Conservation (phyloP, 495 filamentous ascomycete genomes). For the Geoglossum glabrum region DNA sequence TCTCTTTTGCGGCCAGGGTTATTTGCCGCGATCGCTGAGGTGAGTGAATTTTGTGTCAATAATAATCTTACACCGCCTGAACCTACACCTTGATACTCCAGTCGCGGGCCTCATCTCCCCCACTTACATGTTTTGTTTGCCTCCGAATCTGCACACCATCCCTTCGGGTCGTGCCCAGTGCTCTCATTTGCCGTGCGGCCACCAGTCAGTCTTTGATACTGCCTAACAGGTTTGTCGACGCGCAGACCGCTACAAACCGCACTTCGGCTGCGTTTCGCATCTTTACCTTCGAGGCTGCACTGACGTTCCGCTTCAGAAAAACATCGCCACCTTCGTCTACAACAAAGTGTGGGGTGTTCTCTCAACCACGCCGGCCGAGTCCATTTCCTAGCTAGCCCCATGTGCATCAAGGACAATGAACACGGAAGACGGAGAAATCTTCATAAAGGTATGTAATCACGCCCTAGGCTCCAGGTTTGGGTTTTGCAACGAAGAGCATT, state of each 20-base stretch:
- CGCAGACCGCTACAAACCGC: neutral
- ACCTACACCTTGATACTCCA: neutral
- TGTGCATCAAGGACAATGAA: slow-evolving; percentile 31
- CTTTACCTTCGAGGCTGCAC: neutral
- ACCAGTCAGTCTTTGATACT: slow-evolving; percentile 1
- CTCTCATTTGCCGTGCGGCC: neutral
- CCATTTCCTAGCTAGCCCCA: slow-evolving; percentile 1
- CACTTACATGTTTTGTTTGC: slow-evolving; percentile 1
- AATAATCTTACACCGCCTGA: slow-evolving; percentile 1
- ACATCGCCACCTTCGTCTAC: neutral
- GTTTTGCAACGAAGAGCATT: neutral
- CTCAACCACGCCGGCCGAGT: neutral
- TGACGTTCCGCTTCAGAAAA: neutral
- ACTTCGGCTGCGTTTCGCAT: neutral
- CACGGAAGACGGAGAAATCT: slow-evolving; percentile 76
- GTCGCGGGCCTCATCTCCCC: neutral
- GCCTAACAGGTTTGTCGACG: neutral
- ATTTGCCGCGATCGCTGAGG: neutral
- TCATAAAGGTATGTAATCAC: slow-evolving; percentile 47
- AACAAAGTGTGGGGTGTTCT: neutral
- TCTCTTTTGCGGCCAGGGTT: neutral
- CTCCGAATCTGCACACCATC: neutral
- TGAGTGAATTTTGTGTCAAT: neutral
- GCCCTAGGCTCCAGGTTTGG: neutral
- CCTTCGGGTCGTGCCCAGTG: neutral